Percentiles rank a stretch among this genome's conserved stretches.
These are phyloP conservation scores for Schizopora paradoxa DNA, from an alignment of 1,284 basidiomycete species.

Conservation along the genomic window DNA sequence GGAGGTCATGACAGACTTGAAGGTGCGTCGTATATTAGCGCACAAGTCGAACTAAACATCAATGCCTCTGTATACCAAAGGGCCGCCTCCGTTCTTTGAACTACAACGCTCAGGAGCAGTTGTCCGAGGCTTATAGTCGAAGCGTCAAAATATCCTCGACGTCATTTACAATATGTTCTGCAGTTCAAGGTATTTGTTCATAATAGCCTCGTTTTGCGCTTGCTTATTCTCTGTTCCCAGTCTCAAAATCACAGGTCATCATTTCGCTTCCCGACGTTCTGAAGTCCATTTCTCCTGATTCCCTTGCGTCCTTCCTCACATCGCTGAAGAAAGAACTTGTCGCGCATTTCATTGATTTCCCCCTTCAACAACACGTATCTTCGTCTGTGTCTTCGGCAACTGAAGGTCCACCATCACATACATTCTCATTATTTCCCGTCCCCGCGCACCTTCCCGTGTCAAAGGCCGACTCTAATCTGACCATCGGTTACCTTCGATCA, in stretches of 20 bases:
- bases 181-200: constrained; percentile 46
- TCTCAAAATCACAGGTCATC: constrained; percentile 47
- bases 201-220: neutral
- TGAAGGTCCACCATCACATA: constrained; percentile 33
- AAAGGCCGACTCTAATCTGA: no score
- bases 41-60: constrained; percentile 11
- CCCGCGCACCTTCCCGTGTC: constrained; percentile 38
- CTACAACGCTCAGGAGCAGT: constrained; percentile 63
- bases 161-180: constrained; percentile 43
- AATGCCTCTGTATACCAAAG: constrained; percentile 30
- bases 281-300: constrained; percentile 49
- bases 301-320: constrained; percentile 49
- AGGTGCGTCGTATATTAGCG: constrained; percentile 36
- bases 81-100: constrained; percentile 46
- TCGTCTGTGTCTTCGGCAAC: constrained; percentile 33
- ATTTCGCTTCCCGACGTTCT: constrained; percentile 53
- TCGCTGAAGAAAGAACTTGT: constrained; percentile 62
- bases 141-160: constrained; percentile 47
- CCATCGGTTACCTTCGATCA: constrained; percentile 48
- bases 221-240: constrained; percentile 30
- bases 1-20: constrained; percentile 49
- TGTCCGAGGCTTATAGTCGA: constrained; percentile 60
- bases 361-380: constrained; percentile 47
- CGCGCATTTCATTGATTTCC: constrained; percentile 51
- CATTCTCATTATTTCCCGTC: constrained; percentile 41